Evolutionary conservation across 2,329 filamentous ascomycete species (phyloP), one percentile per base, ranked within the genome.

Genomic region (Colletotrichum simmondsii): DNA sequence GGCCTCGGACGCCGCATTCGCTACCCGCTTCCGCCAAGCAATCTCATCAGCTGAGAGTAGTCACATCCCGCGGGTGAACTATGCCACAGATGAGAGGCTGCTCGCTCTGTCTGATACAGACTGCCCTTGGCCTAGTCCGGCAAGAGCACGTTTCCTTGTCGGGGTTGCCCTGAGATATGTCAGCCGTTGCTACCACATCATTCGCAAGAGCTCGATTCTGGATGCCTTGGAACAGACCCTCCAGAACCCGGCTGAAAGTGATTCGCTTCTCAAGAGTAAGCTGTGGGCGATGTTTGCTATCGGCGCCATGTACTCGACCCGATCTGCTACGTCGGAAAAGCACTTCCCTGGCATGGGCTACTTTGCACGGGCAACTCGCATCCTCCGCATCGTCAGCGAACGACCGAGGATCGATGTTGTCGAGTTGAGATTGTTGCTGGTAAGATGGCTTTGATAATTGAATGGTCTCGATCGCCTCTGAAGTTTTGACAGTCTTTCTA

Each of bases 221-320:
- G 80, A 81, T 2, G 78, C 78, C 1, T 73, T 87, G 0, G 82
- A 85, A 54, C 79, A 81, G 22, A 78, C 80, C 0, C 80, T 85
- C n/a, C 76, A 80, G 61, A 80, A 82, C 49, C 78, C 79, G 2
- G 75, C 77, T 7, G 80, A 79, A 12, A 79, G 77, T 5, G 80
- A 82, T 52, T 77, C 79, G 0, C 72, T 85, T 0, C 71, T 80
- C 0, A 80, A 79, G 14, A 84, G 83, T 73, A 86, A 86, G 58
- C 68, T 87, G 0, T 85, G 83, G 78, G 84, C 83, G 0, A 57
- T 87, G 3, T 85, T 87, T 72, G 85, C 85, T 0, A 79, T 87
- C 6, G 85, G 85, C 0, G 85, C 87, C 70, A 81, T 84, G 37
- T 87, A 86, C 35, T 85, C 85, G 0, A 82, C 81, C 0, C 78